Evolutionary conservation across 192 early-diverging fungal species (phyloP), one percentile per base, ranked within the genome.

Genomic region (Entomortierella beljakovae): DNA sequence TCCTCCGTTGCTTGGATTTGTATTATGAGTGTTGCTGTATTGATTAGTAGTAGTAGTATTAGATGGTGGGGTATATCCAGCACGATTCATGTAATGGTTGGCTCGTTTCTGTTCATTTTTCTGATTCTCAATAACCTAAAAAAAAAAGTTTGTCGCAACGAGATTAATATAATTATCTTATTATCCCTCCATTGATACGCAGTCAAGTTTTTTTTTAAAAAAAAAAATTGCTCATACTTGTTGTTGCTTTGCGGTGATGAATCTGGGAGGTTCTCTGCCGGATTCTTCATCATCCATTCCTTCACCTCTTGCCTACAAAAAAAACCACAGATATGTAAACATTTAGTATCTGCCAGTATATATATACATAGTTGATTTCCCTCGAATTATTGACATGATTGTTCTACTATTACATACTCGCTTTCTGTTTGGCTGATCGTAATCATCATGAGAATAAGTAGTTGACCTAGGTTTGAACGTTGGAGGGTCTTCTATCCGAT

Each of bases 221-320:
- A n/a, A n/a, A n/a, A n/a, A n/a, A n/a, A n/a, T 4, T 6, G 22
- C n/a, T 23, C 58, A n/a, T 66, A 74, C 71, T 64, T 66, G 18
- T 40, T 74, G 71, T 16, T 74, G 63, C 34, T 66, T 74, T 20
- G 71, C 71, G 16, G 71, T 74, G 34, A 74, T 74, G 33, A 74
- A 74, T 13, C 42, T 20, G 28, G 23, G n/a, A 13, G 63, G 37
- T 25, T 32, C 43, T 1, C 31, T 32, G 10, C 31, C 37, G 28
- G 57, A 49, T 9, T 64, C 70, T 2, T 8, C 34, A 28, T 34
- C 64, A 28, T 72, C 70, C 20, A 40, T 26, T 58, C 55, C 20
- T 32, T 69, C 67, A 29, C 18, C 32, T 28, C 57, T 40, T 35
- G 49, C 20, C 67, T 69, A 69, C n/a, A n/a, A n/a, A n/a, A n/a